A percentile compares a stretch with the other conserved stretches of the same genome.
These are phyloP conservation scores for Fusarium sp. DNA, from an alignment of 2,329 filamentous ascomycete species.

Conservation along the genomic window DNA sequence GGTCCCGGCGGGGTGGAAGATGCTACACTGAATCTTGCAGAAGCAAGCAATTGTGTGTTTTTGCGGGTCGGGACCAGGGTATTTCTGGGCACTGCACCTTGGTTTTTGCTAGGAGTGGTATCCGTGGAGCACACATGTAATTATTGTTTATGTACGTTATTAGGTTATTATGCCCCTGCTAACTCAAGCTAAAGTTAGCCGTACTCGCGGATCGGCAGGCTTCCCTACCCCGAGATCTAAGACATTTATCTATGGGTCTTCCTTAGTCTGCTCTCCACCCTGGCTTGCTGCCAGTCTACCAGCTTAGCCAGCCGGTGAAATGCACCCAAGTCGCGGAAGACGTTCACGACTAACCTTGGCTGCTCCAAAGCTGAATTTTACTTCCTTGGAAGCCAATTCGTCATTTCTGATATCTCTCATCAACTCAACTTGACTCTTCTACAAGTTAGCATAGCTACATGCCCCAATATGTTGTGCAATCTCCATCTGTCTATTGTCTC, in stretches of 20 bases:
- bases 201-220: constrained; percentile 33
- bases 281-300: too few relatives aligned
- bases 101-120: too few relatives aligned
- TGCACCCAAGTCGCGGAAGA: neutral
- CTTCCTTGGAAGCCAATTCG: neutral
- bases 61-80: neutral
- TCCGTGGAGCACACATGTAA: too few relatives aligned
- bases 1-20: constrained; percentile 31
- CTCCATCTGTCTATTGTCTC: neutral
- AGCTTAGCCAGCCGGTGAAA: constrained; percentile 23
- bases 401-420: constrained; percentile 1
- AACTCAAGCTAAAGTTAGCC: neutral
- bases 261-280: neutral
- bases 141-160: too few relatives aligned
- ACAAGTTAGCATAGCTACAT: neutral
- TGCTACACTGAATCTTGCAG: constrained; percentile 24
- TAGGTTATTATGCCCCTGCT: too few relatives aligned
- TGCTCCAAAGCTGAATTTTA: neutral
- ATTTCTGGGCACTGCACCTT: too few relatives aligned
- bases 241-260: constrained; percentile 30
- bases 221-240: constrained; percentile 38
- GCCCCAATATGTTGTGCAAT: neutral
- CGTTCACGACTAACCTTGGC: neutral
- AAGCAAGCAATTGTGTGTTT: constrained; percentile 21
- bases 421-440: neutral